phyloP scores from a whole-genome alignment of 805 yeast species.

The Candida methanosorbosa region DNA sequence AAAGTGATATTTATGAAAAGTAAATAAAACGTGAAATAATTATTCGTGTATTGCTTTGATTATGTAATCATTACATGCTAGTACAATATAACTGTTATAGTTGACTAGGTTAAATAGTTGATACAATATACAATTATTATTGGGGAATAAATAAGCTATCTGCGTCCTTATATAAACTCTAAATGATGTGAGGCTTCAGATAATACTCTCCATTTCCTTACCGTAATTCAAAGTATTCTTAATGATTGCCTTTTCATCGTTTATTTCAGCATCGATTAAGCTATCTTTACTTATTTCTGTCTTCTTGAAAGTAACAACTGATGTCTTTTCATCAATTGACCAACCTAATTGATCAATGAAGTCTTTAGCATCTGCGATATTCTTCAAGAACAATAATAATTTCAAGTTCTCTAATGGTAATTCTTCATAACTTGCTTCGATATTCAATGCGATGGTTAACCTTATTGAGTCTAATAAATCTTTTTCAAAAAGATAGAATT shows the following conservation, averaged over 20 bases:
- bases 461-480: slow-evolving; percentile 74
- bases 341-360: slow-evolving; percentile 53
- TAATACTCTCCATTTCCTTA: slow-evolving; percentile 84
- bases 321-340: slow-evolving; percentile 43
- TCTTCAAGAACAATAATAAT: slow-evolving; percentile 61
- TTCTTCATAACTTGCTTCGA: slow-evolving; percentile 67
- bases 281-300: background rate
- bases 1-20: too few relatives aligned
- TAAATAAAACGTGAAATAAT: too few relatives aligned
- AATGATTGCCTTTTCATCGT: slow-evolving; percentile 41
- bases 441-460: slow-evolving; percentile 74
- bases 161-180: background rate
- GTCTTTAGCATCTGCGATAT: slow-evolving; percentile 39
- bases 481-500: slow-evolving; percentile 70
- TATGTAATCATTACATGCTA: too few relatives aligned
- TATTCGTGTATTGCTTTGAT: too few relatives aligned
- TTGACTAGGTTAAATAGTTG: too few relatives aligned
- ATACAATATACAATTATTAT: too few relatives aligned
- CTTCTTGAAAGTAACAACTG: slow-evolving; percentile 38
- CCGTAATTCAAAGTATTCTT: slow-evolving; percentile 80
- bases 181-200: slow-evolving; percentile 28
- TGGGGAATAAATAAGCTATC: too few relatives aligned
- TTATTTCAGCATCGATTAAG: slow-evolving; percentile 19
- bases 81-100: too few relatives aligned
- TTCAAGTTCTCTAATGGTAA: slow-evolving; percentile 81